phyloP scores from a whole-genome alignment of 441 rosid species.

The Capsella rubella region DNA sequence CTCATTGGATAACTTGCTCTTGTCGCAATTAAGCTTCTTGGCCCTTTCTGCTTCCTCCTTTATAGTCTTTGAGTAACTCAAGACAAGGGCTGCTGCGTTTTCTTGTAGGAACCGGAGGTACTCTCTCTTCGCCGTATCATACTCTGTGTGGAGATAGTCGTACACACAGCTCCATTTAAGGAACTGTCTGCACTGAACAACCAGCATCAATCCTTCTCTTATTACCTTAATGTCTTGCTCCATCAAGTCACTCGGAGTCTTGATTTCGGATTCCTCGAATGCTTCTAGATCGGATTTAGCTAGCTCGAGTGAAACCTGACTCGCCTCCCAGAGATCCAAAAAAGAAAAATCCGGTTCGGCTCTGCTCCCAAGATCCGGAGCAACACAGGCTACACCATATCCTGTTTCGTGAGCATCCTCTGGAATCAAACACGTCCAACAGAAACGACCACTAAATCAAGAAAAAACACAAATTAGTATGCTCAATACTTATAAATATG shows the following conservation, averaged over 20 bases:
- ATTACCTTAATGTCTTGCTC: not conserved
- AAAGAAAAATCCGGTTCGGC: not conserved
- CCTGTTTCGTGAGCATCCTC: not conserved
- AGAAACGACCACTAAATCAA: constrained; percentile 26
- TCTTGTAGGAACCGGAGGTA: constrained; percentile 15
- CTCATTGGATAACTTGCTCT: not conserved
- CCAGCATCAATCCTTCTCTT: constrained; percentile 32
- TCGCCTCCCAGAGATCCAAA: constrained; percentile 18
- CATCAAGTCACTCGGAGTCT: not conserved
- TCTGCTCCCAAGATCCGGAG: not conserved
- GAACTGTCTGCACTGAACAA: constrained; percentile 38
- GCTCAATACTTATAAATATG: not conserved
- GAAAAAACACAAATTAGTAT: constrained; percentile 4
- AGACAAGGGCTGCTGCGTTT: not conserved
- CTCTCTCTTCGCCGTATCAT: constrained; percentile 28
- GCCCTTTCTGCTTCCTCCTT: not conserved
- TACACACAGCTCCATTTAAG: constrained; percentile 43
- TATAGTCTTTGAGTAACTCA: constrained; percentile 5
- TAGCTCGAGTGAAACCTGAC: not conserved
- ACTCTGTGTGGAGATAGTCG: constrained; percentile 9
- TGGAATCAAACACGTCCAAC: constrained; percentile 18
- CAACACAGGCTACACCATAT: not conserved
- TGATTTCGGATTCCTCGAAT: not conserved
- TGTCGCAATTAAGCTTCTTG: not conserved
- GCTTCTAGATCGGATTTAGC: constrained; percentile 26